A percentile compares a stretch with the other conserved stretches of the same genome.
These are phyloP conservation scores for Primulina tabacum DNA, from an alignment of 257 asterid species.

Conservation along the genomic window DNA sequence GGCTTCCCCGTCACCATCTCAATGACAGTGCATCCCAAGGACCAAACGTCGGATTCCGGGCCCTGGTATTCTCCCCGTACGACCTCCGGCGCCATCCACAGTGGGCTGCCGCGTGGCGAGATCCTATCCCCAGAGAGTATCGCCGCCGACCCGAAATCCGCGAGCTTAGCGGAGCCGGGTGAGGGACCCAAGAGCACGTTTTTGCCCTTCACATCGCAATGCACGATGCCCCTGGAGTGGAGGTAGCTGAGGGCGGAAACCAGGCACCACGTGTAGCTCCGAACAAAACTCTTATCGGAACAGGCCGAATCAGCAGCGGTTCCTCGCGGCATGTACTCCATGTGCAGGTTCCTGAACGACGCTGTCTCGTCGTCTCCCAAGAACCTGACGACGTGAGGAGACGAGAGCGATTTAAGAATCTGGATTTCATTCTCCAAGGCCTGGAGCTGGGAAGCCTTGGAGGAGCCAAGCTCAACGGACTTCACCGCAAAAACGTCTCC, in stretches of 20 bases:
- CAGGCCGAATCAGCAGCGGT: slow-evolving; percentile 39
- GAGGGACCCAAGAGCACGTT: slow-evolving; percentile 45
- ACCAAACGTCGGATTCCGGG: slow-evolving; percentile 70
- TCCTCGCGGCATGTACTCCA: slow-evolving; percentile 59
- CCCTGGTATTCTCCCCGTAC: slow-evolving; percentile 55
- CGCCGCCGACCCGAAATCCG: slow-evolving; percentile 61
- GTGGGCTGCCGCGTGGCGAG: slow-evolving; percentile 50
- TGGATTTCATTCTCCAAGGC: slow-evolving; percentile 54
- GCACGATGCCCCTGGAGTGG: slow-evolving; percentile 53
- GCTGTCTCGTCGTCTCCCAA: slow-evolving; percentile 45
- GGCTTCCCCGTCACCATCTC: slow-evolving; percentile 64
- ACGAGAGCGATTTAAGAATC: slow-evolving; percentile 40
- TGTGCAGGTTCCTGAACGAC: slow-evolving; percentile 39
- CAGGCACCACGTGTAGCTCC: slow-evolving; percentile 46
- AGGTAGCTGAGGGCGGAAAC: slow-evolving; percentile 47
- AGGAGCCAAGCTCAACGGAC: slow-evolving; percentile 34
- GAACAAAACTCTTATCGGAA: slow-evolving; percentile 26
- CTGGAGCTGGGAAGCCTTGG: slow-evolving; percentile 33
- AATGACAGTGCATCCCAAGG: slow-evolving; percentile 61
- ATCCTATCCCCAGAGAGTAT: not conserved
- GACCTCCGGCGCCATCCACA: slow-evolving; percentile 84
- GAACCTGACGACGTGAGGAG: slow-evolving; percentile 51
- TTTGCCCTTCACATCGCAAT: slow-evolving; percentile 62
- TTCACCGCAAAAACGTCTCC: slow-evolving; percentile 52
- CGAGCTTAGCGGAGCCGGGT: slow-evolving; percentile 41